Evolutionary conservation across 192 early-diverging fungal genomes (phyloP).

Genomic region (Cetraspora pellucida): DNA sequence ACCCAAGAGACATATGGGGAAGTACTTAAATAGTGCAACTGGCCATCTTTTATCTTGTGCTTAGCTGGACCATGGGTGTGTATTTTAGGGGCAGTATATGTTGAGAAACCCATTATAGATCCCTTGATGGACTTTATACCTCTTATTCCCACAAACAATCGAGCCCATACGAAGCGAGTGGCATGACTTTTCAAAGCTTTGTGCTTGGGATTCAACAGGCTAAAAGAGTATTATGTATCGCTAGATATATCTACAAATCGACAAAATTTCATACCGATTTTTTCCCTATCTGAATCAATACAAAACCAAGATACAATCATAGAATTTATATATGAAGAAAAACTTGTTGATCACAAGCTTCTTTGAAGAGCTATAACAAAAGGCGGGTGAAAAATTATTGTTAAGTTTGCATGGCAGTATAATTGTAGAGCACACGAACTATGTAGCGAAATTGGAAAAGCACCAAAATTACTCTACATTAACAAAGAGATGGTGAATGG

Average conservation of each 20-base stretch:
- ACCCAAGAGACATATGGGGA: no score
- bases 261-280: background rate
- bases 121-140: no score
- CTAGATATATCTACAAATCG: background rate
- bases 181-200: background rate
- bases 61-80: no score
- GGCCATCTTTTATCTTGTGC: no score
- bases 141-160: no score
- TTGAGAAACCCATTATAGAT: no score
- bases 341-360: conserved; percentile 18
- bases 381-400: background rate
- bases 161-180: no score
- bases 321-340: background rate
- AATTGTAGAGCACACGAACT: background rate
- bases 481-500: background rate
- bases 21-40: no score
- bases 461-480: background rate
- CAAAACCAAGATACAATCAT: background rate
- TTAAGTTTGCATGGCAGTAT: background rate
- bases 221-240: conserved; percentile 14
- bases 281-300: background rate
- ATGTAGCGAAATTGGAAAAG: conserved; percentile 1
- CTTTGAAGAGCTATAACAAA: background rate
- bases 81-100: no score
- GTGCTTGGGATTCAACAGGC: background rate